Evolutionary conservation across 2,329 filamentous ascomycete species (phyloP).

Genomic region (Microsporum ferrugineum): DNA sequence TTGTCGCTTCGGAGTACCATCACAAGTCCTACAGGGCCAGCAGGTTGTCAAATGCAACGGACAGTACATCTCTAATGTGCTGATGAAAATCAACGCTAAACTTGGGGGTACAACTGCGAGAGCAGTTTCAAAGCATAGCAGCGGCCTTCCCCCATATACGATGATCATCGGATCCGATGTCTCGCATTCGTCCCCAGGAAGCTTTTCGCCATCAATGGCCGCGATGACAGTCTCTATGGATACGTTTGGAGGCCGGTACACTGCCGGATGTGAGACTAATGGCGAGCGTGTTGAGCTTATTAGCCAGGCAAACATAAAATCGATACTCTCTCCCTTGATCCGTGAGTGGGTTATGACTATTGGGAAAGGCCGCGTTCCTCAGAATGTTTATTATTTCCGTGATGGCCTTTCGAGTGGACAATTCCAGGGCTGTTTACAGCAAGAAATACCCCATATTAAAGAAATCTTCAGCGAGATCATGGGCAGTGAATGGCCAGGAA

Average conservation of each 20-base stretch:
- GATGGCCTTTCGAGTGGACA: conserved; percentile 87
- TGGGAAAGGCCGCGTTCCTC: conserved; percentile 46
- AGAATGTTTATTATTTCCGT: conserved; percentile 81
- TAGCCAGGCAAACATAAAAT: conserved; percentile 51
- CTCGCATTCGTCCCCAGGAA: conserved; percentile 66
- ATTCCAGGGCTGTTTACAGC: conserved; percentile 64
- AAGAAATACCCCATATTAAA: conserved; percentile 67
- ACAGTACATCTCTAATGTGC: conserved; percentile 87
- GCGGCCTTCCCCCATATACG: conserved; percentile 39
- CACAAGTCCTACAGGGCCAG: conserved; percentile 64
- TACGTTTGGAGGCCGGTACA: conserved; percentile 58
- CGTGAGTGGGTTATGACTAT: conserved; percentile 51
- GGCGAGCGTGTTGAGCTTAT: conserved; percentile 74
- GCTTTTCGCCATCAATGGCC: conserved; percentile 60
- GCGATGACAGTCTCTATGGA: conserved; percentile 79
- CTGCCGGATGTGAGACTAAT: conserved; percentile 70
- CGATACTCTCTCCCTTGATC: conserved; percentile 54
- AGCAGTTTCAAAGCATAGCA: conserved; percentile 34
- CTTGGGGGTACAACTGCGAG: conserved; percentile 67
- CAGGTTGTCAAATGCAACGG: conserved; percentile 59
- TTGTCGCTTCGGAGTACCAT: conserved; percentile 69
- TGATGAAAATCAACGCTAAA: conserved; percentile 96
- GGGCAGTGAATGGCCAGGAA: conserved; percentile 38
- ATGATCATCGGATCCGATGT: conserved; percentile 89
- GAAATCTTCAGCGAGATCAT: conserved; percentile 38